A percentile compares a stretch with the other conserved stretches of the same genome.
Evolutionary conservation across 2,329 filamentous ascomycete species (phyloP).

Genomic region (Hortaea sp.): DNA sequence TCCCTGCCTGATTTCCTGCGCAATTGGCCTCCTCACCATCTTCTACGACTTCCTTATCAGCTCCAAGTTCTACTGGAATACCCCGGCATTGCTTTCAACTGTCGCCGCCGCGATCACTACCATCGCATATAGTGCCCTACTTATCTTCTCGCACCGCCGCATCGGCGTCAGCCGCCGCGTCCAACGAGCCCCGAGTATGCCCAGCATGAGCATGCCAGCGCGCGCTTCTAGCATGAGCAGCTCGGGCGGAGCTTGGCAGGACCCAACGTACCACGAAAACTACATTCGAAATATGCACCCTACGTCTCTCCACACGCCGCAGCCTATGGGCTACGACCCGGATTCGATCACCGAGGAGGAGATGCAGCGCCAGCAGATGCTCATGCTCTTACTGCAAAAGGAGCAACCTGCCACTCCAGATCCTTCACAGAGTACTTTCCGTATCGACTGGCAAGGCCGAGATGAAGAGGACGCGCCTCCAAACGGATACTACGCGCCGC

Average conservation of each 20-base stretch:
- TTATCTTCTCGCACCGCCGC: slow-evolving; percentile 33
- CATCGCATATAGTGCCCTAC: slow-evolving; percentile 31
- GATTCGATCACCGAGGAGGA: slow-evolving; percentile 37
- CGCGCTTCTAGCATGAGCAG: slow-evolving; percentile 6
- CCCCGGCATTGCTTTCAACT: slow-evolving; percentile 34
- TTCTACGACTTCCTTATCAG: slow-evolving; percentile 38
- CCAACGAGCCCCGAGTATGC: neutral
- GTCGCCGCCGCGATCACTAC: slow-evolving; percentile 29
- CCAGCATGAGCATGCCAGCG: slow-evolving; percentile 2
- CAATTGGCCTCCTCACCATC: slow-evolving; percentile 38
- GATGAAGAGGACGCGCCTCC: slow-evolving; percentile 18
- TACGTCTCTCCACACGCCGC: slow-evolving; percentile 13
- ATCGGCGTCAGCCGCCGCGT: slow-evolving; percentile 19
- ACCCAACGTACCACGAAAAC: slow-evolving; percentile 34
- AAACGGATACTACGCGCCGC: slow-evolving; percentile 20
- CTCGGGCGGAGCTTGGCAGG: slow-evolving; percentile 18
- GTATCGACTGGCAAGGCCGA: slow-evolving; percentile 28
- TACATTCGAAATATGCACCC: slow-evolving; percentile 40
- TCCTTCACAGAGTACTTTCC: slow-evolving; percentile 32
- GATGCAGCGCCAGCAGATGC: slow-evolving; percentile 41
- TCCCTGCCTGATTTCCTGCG: slow-evolving; percentile 33
- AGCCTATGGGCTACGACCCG: slow-evolving; percentile 18
- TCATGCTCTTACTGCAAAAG: slow-evolving; percentile 32
- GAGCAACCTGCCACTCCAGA: slow-evolving; percentile 21
- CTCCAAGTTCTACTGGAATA: slow-evolving; percentile 32